These are phyloP conservation scores for Penicillium griseofulvum DNA, from an alignment of 2,329 filamentous ascomycete species.

Conservation along the genomic window DNA sequence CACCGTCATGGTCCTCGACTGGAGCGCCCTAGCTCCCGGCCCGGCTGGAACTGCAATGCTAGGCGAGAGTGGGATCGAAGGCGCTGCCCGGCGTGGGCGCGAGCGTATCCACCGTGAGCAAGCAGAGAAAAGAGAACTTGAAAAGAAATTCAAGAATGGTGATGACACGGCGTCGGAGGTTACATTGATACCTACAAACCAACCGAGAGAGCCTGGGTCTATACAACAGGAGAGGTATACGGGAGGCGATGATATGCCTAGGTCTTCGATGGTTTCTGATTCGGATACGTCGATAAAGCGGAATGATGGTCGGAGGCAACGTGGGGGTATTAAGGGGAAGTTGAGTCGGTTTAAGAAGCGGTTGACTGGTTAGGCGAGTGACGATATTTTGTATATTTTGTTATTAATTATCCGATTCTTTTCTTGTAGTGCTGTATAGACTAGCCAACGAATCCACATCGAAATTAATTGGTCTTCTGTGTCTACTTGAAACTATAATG, in stretches of 20 bases:
- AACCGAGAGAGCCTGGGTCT: neutral
- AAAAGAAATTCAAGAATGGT: neutral
- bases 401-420: too few relatives aligned
- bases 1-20: slow-evolving; percentile 2
- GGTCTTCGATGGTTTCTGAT: neutral
- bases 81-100: neutral
- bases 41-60: slow-evolving; percentile 15
- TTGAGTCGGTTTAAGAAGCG: neutral
- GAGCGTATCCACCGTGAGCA: neutral
- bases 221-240: neutral
- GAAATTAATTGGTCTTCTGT: too few relatives aligned
- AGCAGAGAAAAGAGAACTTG: neutral
- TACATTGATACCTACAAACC: neutral
- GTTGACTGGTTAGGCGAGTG: neutral
- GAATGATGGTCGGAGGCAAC: neutral
- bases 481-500: too few relatives aligned
- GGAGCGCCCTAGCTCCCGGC: slow-evolving; percentile 10
- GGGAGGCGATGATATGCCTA: neutral
- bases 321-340: neutral
- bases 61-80: slow-evolving; percentile 14
- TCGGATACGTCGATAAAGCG: neutral
- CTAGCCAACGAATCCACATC: too few relatives aligned
- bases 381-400: too few relatives aligned
- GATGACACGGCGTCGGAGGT: neutral
- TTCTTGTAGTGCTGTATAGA: too few relatives aligned